Evolutionary conservation across 2,329 filamentous ascomycete genomes (phyloP).

Genomic region (Neocatenulostroma microsporum): DNA sequence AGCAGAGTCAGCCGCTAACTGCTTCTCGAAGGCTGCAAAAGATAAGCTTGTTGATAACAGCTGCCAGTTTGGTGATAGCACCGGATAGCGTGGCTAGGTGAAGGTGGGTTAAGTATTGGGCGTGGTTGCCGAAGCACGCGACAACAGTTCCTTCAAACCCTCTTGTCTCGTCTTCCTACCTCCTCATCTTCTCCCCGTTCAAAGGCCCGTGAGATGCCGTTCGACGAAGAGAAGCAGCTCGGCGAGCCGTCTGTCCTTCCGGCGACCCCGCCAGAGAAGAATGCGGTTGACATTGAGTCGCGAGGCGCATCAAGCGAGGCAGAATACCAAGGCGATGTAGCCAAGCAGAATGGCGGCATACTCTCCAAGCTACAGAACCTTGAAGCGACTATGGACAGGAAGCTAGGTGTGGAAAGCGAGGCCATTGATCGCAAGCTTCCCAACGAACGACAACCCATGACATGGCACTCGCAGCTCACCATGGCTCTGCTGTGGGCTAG

Average conservation of each 20-base stretch:
- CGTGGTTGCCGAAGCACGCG: no score
- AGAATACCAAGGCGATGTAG: slow-evolving; percentile 8
- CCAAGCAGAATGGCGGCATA: slow-evolving; percentile 21
- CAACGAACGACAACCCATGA: slow-evolving; percentile 37
- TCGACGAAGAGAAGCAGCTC: slow-evolving; percentile 2
- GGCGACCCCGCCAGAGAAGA: slow-evolving; percentile 24
- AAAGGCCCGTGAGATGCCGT: no score
- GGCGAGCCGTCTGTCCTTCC: slow-evolving; percentile 11
- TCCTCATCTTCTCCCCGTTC: no score
- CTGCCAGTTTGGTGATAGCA: no score
- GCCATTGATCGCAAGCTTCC: slow-evolving; percentile 41
- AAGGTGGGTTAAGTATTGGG: no score
- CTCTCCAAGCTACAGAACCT: slow-evolving; percentile 27
- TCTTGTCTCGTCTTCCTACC: no score
- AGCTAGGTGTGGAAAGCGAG: slow-evolving; percentile 42
- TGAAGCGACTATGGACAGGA: slow-evolving; percentile 38
- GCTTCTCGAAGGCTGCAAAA: no score
- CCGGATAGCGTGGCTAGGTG: no score
- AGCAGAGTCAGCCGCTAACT: no score
- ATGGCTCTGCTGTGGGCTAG: slow-evolving; percentile 30
- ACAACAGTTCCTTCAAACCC: no score
- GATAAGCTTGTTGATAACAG: no score
- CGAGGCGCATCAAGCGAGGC: slow-evolving; percentile 8
- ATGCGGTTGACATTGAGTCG: slow-evolving; percentile 20
- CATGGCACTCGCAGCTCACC: slow-evolving; percentile 29